phyloP scores from a whole-genome alignment of 192 early-diverging fungal genomes.

The Radiomyces spectabilis region DNA sequence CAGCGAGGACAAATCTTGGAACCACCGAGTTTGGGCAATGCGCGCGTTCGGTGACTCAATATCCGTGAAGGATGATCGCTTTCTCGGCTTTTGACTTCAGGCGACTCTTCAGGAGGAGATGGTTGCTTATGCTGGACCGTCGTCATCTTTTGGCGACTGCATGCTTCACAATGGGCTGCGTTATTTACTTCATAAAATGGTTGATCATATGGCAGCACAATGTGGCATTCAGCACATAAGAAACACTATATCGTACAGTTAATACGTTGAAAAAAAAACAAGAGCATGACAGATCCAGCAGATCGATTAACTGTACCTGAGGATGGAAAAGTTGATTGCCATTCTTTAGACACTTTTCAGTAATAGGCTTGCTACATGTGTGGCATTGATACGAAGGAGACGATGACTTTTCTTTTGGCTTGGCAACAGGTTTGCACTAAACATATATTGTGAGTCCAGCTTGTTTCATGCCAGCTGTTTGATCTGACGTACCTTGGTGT shows the following conservation, averaged over 20 bases:
- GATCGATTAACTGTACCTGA: too few relatives aligned
- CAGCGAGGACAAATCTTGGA: slow-evolving; percentile 38
- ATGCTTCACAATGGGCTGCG: slow-evolving; percentile 34
- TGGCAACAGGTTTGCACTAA: not conserved
- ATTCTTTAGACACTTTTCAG: slow-evolving; percentile 29
- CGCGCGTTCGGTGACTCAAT: slow-evolving; percentile 23
- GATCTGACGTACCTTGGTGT: slow-evolving; percentile 35
- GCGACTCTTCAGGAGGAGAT: too few relatives aligned
- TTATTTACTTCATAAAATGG: slow-evolving; percentile 36
- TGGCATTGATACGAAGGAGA: slow-evolving; percentile 29
- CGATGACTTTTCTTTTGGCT: not conserved
- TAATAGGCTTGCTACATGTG: slow-evolving; percentile 23
- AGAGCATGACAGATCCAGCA: too few relatives aligned
- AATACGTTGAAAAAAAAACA: not conserved
- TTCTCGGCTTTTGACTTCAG: not conserved
- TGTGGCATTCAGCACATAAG: slow-evolving; percentile 3
- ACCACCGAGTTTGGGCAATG: slow-evolving; percentile 39
- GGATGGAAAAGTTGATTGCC: slow-evolving; percentile 22
- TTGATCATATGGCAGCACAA: slow-evolving; percentile 10
- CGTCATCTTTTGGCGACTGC: slow-evolving; percentile 15
- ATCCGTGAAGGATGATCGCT: slow-evolving; percentile 12
- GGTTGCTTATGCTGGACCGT: too few relatives aligned
- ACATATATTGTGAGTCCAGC: not conserved
- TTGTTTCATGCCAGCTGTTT: too few relatives aligned
- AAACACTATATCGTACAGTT: slow-evolving; percentile 20